These are phyloP conservation scores for Miamiensis avidus DNA, from an alignment of 169 alveolate genomes.

Conservation along the genomic window DNA sequence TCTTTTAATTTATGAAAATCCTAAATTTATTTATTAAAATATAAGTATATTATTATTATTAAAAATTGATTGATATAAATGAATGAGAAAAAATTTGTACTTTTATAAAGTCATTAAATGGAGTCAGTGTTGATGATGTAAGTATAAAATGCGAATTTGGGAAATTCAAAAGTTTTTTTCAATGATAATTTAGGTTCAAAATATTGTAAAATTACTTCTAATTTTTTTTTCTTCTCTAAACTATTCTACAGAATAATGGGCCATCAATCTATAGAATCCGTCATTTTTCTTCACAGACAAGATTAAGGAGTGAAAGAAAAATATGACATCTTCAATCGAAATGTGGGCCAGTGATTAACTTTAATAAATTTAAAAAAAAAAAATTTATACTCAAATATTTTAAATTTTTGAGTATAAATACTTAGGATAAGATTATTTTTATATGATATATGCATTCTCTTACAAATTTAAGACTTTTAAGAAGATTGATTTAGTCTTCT, in stretches of 20 bases:
- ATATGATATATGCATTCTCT: background rate
- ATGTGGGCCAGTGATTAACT: background rate
- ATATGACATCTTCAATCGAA: background rate
- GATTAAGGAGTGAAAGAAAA: background rate
- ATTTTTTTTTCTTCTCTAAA: too few relatives aligned
- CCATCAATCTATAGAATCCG: background rate
- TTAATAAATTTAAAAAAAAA: too few relatives aligned
- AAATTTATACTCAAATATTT: too few relatives aligned
- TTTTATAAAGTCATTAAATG: background rate
- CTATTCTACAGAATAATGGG: background rate
- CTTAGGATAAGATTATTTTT: too few relatives aligned
- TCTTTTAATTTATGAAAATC: background rate
- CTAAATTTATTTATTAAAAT: background rate
- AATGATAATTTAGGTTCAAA: background rate
- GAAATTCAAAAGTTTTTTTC: background rate
- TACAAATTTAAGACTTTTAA: background rate
- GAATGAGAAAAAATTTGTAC: background rate
- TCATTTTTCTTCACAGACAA: background rate
- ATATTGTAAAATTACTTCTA: too few relatives aligned
- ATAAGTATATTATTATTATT: background rate
- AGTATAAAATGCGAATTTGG: background rate
- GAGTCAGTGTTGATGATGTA: background rate
- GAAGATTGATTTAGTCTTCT: background rate
- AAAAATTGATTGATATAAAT: too few relatives aligned
- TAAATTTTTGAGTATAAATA: too few relatives aligned